Evolutionary conservation across 306 rosid species (phyloP), one percentile per base, ranked within the genome.

Genomic region (Pyrus betulifolia): DNA sequence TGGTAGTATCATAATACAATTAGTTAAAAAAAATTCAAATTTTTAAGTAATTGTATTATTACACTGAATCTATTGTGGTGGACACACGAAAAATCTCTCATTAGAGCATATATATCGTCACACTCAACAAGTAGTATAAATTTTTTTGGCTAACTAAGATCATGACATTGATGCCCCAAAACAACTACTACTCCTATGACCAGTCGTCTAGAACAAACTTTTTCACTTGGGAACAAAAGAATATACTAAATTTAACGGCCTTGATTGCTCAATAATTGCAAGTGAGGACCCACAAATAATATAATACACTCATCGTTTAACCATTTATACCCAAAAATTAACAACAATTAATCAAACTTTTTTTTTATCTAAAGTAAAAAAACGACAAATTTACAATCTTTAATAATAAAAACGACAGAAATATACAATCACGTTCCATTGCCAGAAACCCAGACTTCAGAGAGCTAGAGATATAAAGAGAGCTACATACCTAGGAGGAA

Each of bases 191-290:
- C 22, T 19, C 13, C 67, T 5, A 13, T 25, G 46, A 60, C 58
- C 28, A 5, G 59, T 27, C 69, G 30, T 15, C 9, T 40, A 27
- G 14, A 52, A 33, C 75, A 80, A 30, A 25, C 19, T 12, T 15
- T 6, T 75, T 21, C 8, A 35, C 30, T 30, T 59, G 67, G 30
- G 59, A 61, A 69, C 33, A 62, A 33, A 63, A 60, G 70, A 74
- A 65, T 71, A 49, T n/a, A 51, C 72, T 33, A 23, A 21, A 78
- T 74, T 60, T 31, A 63, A 82, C 80, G 85, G 79, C 55, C 80
- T 51, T 12, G 72, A 74, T 71, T 55, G 76, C 42, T 67, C 75
- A 78, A 76, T 78, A 75, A 71, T 77, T 76, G 28, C 30, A 2
- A 45, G 64, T 17, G 55, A 28, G 69, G 81, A 72, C 17, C 78